Conservation (phyloP, 2,329 filamentous ascomycete genomes). For the Falciphora oryzae region DNA sequence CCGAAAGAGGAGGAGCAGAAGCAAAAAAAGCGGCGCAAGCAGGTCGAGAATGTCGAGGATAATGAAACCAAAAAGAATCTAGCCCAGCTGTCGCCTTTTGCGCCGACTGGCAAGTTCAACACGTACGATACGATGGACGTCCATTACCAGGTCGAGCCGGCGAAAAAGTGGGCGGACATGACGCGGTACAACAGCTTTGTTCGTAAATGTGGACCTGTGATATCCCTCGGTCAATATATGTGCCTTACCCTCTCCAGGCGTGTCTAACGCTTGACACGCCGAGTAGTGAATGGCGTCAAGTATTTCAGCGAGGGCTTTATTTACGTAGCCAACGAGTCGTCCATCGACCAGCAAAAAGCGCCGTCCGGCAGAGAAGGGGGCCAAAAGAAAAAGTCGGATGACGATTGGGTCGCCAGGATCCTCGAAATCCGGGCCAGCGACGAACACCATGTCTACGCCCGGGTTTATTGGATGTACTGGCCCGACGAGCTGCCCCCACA, state of each 20-base stretch:
- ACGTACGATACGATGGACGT: conserved; percentile 48
- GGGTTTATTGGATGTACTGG: conserved; percentile 73
- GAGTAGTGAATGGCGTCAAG: conserved; percentile 49
- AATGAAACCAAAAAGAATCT: conserved; percentile 38
- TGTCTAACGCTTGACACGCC: background rate
- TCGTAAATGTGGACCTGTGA: conserved; percentile 37
- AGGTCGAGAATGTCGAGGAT: conserved; percentile 38
- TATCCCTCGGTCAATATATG: background rate
- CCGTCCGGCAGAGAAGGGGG: background rate
- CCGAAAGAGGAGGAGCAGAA: conserved; percentile 43
- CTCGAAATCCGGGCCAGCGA: conserved; percentile 70
- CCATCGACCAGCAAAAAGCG: conserved; percentile 47
- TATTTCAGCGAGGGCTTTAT: conserved; percentile 54
- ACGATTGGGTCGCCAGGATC: conserved; percentile 70
- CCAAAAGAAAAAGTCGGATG: conserved; percentile 37
- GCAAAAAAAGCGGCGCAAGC: conserved; percentile 35
- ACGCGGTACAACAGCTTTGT: conserved; percentile 57
- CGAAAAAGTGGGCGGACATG: conserved; percentile 51
- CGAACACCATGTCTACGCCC: conserved; percentile 67
- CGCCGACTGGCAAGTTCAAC: conserved; percentile 49
- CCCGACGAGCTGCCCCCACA: conserved; percentile 62
- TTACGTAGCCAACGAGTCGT: conserved; percentile 52
- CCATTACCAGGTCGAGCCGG: conserved; percentile 47
- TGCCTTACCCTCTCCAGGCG: too few species aligned
- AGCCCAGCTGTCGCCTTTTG: conserved; percentile 48